A percentile compares a stretch with the other conserved stretches of the same genome.
phyloP scores from a whole-genome alignment of 116 monocot genomes.

The Zostera marina region DNA sequence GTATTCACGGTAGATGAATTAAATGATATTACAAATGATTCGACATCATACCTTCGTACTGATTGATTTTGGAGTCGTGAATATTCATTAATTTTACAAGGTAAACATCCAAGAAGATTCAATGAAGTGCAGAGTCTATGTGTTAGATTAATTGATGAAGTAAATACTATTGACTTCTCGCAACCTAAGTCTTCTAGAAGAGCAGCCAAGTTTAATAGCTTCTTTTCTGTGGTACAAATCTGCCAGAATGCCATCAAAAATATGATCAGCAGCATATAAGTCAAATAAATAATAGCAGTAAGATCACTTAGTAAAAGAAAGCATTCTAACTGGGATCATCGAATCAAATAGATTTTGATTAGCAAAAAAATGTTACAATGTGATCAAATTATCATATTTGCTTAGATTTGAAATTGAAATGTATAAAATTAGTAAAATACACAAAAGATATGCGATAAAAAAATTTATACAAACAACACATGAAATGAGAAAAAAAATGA shows the following conservation, averaged over 20 bases:
- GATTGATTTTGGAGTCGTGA: conserved; percentile 60
- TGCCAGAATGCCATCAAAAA: conserved; percentile 7
- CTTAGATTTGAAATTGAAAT: too few relatives aligned
- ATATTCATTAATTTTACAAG: conserved; percentile 62
- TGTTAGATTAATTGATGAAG: conserved; percentile 64
- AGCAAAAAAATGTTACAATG: too few relatives aligned
- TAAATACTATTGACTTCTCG: conserved; percentile 83
- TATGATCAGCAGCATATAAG: background rate
- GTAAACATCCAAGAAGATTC: conserved; percentile 51
- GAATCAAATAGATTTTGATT: too few relatives aligned
- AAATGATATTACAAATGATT: background rate
- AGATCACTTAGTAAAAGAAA: background rate
- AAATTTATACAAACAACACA: too few relatives aligned
- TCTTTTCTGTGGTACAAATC: conserved; percentile 65
- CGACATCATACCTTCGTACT: conserved; percentile 40
- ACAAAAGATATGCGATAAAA: too few relatives aligned
- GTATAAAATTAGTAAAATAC: too few relatives aligned
- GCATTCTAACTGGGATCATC: too few relatives aligned
- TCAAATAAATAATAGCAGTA: background rate
- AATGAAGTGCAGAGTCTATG: conserved; percentile 53
- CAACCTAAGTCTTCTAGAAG: conserved; percentile 50
- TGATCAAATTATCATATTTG: too few relatives aligned
- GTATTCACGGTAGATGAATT: too few relatives aligned
- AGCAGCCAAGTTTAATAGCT: conserved; percentile 54
- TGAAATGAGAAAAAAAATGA: too few relatives aligned